phyloP scores from a whole-genome alignment of 345 rosid species.

The Syzygium oleosum region DNA sequence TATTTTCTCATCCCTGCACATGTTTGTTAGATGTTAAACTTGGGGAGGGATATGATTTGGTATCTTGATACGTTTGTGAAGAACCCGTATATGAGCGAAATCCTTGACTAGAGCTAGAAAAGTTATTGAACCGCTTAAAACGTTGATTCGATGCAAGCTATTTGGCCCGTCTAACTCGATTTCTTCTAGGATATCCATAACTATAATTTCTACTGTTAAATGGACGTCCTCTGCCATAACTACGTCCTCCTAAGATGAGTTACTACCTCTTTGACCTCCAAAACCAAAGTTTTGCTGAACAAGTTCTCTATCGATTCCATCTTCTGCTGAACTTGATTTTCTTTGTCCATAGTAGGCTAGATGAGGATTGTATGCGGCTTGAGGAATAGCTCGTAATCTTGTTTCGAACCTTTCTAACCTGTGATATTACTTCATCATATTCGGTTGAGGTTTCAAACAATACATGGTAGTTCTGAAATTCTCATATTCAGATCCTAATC shows the following conservation, averaged over 20 bases:
- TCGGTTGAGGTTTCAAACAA: background rate
- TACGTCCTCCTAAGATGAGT: accelerated
- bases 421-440: background rate
- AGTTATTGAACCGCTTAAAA: too few species aligned
- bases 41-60: too few species aligned
- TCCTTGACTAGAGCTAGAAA: accelerated
- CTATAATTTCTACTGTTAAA: too few species aligned
- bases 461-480: background rate
- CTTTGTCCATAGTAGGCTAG: too few species aligned
- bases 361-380: background rate
- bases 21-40: too few species aligned
- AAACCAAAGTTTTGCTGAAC: too few species aligned
- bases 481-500: background rate
- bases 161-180: accelerated
- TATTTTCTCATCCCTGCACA: background rate
- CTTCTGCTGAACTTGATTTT: too few species aligned
- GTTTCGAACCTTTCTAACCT: background rate
- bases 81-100: too few species aligned
- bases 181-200: background rate
- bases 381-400: background rate
- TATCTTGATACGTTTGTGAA: too few species aligned
- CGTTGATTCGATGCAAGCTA: accelerated
- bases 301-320: accelerated
- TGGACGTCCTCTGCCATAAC: background rate
- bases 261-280: background rate